Evolutionary conservation across 331 rosid species (phyloP), one percentile per base, ranked within the genome.

Genomic region (Rosa hybrid): DNA sequence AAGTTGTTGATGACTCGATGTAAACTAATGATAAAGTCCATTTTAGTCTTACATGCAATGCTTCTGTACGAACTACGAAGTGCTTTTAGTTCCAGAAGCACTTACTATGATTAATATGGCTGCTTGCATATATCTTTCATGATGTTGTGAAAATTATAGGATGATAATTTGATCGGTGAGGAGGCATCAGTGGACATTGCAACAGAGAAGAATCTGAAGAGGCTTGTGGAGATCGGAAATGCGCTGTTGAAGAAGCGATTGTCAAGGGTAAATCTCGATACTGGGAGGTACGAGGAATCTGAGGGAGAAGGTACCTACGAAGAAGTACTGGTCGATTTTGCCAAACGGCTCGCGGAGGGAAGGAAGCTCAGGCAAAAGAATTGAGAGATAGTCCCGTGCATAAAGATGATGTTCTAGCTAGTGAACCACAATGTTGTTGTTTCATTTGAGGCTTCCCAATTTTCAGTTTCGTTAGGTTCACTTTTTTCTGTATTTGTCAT

Each of bases 151-250:
- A 48, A 78, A 63, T 69, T 20, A 44, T 74, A 81, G 87, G 83
- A 83, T 2, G 90, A 86, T 71, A 71, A 81, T 0, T 59, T 84
- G 42, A 77, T 8, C 0, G 86, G 84, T 0, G 62, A 81, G 0
- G 76, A 71, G 8, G 20, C 84, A 12, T 81, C 87, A 0, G 75
- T 82, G 49, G 90, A 87, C 39, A 64, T 87, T 5, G 85, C 87
- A 8, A 84, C 86, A 0, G 13, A 46, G n/a, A 49, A 80, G 68
- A 87, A 85, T 71, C 57, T 85, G 68, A 48, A 74, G 27, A 75
- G 81, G n/a, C 88, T 87, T 1, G 83, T 80, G 12, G 85, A 85
- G 63, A 78, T 84, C 54, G 90, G 88, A 7, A 49, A 80, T n/a
- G 67, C 21, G 11, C 13, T 84, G 53, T 56, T 87, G 41, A 81